These are phyloP conservation scores for Adansonia madagascariensis DNA, from an alignment of 441 rosid species.

Conservation along the genomic window DNA sequence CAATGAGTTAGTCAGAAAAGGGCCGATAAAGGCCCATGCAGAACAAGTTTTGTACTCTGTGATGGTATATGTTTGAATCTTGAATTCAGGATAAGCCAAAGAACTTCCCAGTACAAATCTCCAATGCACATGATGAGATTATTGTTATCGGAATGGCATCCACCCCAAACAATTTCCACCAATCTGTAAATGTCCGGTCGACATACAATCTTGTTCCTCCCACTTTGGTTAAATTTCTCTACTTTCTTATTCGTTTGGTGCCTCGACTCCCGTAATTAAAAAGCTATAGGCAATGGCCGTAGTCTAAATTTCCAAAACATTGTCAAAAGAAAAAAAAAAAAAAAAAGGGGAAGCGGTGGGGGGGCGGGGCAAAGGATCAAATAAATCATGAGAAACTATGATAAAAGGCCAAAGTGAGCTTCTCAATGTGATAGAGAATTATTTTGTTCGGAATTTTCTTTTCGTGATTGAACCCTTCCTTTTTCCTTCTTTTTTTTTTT, in stretches of 20 bases:
- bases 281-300: background rate
- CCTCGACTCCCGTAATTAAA: background rate
- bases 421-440: constrained; percentile 17
- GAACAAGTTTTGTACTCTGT: constrained; percentile 8
- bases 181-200: background rate
- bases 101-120: background rate
- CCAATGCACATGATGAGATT: constrained; percentile 20
- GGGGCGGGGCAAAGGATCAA: background rate
- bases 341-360: too few relatives aligned
- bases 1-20: constrained; percentile 25
- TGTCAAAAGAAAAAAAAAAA: background rate
- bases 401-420: background rate
- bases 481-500: background rate
- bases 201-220: background rate
- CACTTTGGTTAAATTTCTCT: background rate
- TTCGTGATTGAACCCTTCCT: constrained; percentile 15
- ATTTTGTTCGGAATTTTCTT: background rate
- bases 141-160: background rate
- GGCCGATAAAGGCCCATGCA: constrained; percentile 32
- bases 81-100: constrained; percentile 24
- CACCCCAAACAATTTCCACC: background rate
- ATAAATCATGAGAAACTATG: background rate
- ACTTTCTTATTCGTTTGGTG: background rate
- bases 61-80: constrained; percentile 29
- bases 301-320: background rate